Base-by-base conservation (phyloP, 2,329 filamentous ascomycete genomes). In the Clonostachys rhizophaga region DNA sequence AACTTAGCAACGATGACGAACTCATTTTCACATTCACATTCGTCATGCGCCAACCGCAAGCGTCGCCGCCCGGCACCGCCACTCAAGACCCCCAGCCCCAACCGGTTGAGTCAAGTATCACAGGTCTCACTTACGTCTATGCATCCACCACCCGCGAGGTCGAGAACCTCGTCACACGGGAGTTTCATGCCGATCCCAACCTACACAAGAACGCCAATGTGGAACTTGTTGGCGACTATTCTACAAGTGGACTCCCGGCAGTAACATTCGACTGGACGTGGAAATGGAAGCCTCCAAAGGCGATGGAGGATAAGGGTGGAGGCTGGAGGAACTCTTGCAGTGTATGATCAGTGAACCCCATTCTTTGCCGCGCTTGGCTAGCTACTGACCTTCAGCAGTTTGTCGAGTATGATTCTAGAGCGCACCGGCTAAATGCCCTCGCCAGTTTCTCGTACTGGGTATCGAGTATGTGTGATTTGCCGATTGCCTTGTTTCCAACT, bases 251-350 rank as follows among this genome's bases (percentile, higher is more conserved):
- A n/a, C 89, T 76, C 58, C 74, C 86, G 7, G 92, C 89, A 2
- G 86, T 95, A 33, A 84, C 90, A 34, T 96, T 96, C 62, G 87
- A 92, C 54, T 99, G 92, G 91, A 85, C 86, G 8, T 99, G 94
- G 94, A 94, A 87, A 73, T 99, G 92, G 91, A 90, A 87, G 62
- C 89, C 94, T 9, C 94, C 94, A 36, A 95, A 90, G 73, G 60
- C 72, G 13, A 70, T 72, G 14, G 91, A 96, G 61, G 91, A 96
- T 62, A 83, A 82, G 58, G 89, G 88, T 33, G 90, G 91, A 48
- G 94, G 94, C 41, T 99, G 94, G 92, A 88, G 90, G 61, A 97
- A 95, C 62, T 88, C 86, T 57, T 97, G 94, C 75, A 96, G 90
- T 64, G 86, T 90, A 74, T 52, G 79, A 69, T 43, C 40, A 34